Conservation (phyloP, 1,284 basidiomycete species). For the Sporisorium iseilematis-ciliati region DNA sequence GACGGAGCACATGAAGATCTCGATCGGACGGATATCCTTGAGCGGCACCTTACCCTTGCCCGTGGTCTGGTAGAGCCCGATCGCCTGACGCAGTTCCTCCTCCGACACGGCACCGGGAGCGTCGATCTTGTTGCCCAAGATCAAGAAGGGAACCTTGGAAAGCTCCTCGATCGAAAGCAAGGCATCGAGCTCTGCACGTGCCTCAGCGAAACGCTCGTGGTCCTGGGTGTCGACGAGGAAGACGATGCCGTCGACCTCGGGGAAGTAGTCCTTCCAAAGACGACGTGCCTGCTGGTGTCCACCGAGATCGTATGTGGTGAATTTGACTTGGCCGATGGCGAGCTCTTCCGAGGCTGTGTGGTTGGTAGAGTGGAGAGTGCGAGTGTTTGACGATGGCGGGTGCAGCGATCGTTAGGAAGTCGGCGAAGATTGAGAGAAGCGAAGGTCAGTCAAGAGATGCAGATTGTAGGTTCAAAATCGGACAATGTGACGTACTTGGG, state of each 20-base stretch:
- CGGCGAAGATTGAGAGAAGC: neutral
- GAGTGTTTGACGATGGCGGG: too few relatives aligned
- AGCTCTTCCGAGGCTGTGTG: slow-evolving; percentile 93
- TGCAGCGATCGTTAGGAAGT: neutral
- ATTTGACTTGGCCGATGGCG: slow-evolving; percentile 98
- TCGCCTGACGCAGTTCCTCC: slow-evolving; percentile 93
- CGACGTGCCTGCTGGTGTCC: slow-evolving; percentile 98
- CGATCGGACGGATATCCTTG: slow-evolving; percentile 96
- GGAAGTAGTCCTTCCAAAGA: slow-evolving; percentile 99
- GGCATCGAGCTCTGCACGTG: slow-evolving; percentile 95
- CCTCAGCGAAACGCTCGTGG: slow-evolving; percentile 93
- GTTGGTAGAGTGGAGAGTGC: neutral
- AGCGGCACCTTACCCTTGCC: slow-evolving; percentile 98
- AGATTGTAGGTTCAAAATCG: too few relatives aligned
- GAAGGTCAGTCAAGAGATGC: slow-evolving; percentile 33
- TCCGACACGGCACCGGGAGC: slow-evolving; percentile 97
- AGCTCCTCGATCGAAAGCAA: slow-evolving; percentile 86
- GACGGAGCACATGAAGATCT: slow-evolving; percentile 99
- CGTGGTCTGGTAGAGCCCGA: slow-evolving; percentile 97
- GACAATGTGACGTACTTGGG: slow-evolving; percentile 79
- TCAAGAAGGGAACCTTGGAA: slow-evolving; percentile 95
- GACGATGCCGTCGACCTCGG: slow-evolving; percentile 98
- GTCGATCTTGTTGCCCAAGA: slow-evolving; percentile 99
- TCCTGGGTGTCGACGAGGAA: slow-evolving; percentile 98
- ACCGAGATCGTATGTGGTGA: slow-evolving; percentile 98